Percentiles rank a stretch among this genome's conserved stretches.
Conservation (phyloP, 768 basidiomycete species). For the Lactarius sp. region DNA sequence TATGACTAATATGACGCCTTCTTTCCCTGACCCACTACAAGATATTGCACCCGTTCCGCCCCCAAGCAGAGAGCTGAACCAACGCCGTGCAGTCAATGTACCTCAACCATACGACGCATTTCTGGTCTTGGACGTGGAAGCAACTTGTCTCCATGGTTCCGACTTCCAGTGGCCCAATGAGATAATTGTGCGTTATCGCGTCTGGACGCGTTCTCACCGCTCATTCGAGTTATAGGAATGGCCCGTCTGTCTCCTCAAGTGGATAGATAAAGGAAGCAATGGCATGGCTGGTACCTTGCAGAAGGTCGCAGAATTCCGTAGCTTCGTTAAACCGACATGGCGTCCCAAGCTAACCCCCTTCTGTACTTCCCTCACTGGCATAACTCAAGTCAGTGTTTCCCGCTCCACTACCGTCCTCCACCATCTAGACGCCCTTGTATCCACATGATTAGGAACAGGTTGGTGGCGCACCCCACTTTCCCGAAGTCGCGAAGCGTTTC, state of each 20-base stretch:
- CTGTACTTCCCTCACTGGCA: slow-evolving; percentile 85
- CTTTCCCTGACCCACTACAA: slow-evolving; percentile 1
- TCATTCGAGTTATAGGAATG: slow-evolving; percentile 60
- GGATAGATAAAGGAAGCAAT: slow-evolving; percentile 58
- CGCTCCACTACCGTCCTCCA: slow-evolving; percentile 2
- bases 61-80: neutral
- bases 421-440: neutral
- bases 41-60: slow-evolving; percentile 1
- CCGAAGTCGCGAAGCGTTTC: slow-evolving; percentile 59
- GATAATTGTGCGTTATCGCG: slow-evolving; percentile 68
- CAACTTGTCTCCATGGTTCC: slow-evolving; percentile 65
- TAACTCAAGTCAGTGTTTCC: slow-evolving; percentile 69
- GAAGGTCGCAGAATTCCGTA: slow-evolving; percentile 77
- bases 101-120: slow-evolving; percentile 67
- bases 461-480: slow-evolving; percentile 70
- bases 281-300: slow-evolving; percentile 55
- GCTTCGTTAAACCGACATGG: slow-evolving; percentile 87
- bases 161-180: slow-evolving; percentile 88
- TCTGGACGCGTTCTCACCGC: neutral
- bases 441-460: slow-evolving; percentile 64
- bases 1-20: slow-evolving; percentile 8
- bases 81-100: slow-evolving; percentile 13
- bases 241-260: slow-evolving; percentile 83
- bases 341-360: slow-evolving; percentile 74
- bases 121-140: slow-evolving; percentile 87